Evolutionary conservation across 805 yeast species (phyloP).

Genomic region (Yarrowia porcina): DNA sequence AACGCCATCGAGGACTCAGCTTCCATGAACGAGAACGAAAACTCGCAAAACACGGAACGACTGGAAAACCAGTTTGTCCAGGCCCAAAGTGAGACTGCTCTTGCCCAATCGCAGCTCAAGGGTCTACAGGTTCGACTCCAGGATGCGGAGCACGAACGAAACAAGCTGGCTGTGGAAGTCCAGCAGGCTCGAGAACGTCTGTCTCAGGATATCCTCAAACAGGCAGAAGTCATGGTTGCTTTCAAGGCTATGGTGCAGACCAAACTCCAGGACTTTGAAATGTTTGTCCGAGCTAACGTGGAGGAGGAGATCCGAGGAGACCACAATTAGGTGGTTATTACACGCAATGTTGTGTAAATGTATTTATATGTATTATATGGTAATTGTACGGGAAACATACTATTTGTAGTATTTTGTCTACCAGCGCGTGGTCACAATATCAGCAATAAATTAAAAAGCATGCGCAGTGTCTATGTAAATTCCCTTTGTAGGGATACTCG

Average conservation of each 20-base stretch:
- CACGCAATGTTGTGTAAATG: neutral
- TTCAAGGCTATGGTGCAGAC: slow-evolving; percentile 15
- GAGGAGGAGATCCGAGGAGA: slow-evolving; percentile 5
- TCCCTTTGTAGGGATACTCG: neutral
- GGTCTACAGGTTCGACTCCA: slow-evolving; percentile 17
- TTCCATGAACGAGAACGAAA: slow-evolving; percentile 17
- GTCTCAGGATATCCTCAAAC: slow-evolving; percentile 3
- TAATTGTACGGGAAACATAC: neutral
- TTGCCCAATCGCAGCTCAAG: slow-evolving; percentile 5
- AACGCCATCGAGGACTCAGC: slow-evolving; percentile 9
- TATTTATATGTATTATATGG: slow-evolving; percentile 21
- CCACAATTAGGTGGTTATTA: neutral
- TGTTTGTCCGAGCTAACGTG: slow-evolving; percentile 13
- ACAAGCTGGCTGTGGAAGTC: slow-evolving; percentile 7
- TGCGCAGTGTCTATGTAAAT: slow-evolving; percentile 1
- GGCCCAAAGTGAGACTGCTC: slow-evolving; percentile 15
- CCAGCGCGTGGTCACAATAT: neutral
- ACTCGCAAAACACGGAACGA: slow-evolving; percentile 13
- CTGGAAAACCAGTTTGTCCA: slow-evolving; percentile 17
- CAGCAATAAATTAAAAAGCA: neutral
- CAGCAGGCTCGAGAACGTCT: slow-evolving; percentile 12
- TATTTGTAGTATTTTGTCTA: neutral
- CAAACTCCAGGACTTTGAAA: slow-evolving; percentile 8
- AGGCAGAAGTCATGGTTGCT: slow-evolving; percentile 16
- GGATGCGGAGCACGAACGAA: slow-evolving; percentile 7